These are phyloP conservation scores for Lodderomyces margitis DNA, from an alignment of 1,139 yeast genomes.

Conservation along the genomic window DNA sequence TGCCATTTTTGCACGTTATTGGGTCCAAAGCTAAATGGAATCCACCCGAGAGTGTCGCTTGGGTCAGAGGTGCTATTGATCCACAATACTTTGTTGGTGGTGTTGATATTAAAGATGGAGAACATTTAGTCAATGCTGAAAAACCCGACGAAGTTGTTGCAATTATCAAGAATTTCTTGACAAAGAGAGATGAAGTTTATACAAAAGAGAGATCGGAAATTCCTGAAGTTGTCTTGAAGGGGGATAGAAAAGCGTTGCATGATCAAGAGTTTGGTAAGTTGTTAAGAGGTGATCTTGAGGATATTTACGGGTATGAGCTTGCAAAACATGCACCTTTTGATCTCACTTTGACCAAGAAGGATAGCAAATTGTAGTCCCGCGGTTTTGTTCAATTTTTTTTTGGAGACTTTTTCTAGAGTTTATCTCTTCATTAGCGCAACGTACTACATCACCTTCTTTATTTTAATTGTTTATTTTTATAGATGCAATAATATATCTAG, in stretches of 20 bases:
- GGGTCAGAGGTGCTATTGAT: constrained; percentile 29
- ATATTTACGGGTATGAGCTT: constrained; percentile 13
- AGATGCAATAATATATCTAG: constrained; percentile 15
- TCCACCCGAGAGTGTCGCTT: constrained; percentile 38
- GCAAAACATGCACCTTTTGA: neutral
- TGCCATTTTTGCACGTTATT: constrained; percentile 48
- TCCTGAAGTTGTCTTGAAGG: constrained; percentile 25
- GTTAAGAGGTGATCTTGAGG: constrained; percentile 11
- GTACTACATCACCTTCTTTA: too few relatives aligned
- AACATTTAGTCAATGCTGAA: constrained; percentile 54
- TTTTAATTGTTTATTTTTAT: too few relatives aligned
- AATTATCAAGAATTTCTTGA: constrained; percentile 18
- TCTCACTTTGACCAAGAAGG: neutral
- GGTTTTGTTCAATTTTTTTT: too few relatives aligned
- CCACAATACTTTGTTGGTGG: constrained; percentile 32
- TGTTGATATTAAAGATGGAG: constrained; percentile 44
- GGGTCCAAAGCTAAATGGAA: constrained; percentile 57
- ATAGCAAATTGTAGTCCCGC: neutral
- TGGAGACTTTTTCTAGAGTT: neutral
- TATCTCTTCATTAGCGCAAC: neutral
- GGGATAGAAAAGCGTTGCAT: constrained; percentile 21
- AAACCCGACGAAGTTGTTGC: constrained; percentile 46
- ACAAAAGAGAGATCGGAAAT: constrained; percentile 14
- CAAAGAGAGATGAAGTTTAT: constrained; percentile 19
- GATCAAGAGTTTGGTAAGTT: constrained; percentile 16